Evolutionary conservation across 2,329 filamentous ascomycete genomes (phyloP).

Genomic region (Colletotrichum karsti): DNA sequence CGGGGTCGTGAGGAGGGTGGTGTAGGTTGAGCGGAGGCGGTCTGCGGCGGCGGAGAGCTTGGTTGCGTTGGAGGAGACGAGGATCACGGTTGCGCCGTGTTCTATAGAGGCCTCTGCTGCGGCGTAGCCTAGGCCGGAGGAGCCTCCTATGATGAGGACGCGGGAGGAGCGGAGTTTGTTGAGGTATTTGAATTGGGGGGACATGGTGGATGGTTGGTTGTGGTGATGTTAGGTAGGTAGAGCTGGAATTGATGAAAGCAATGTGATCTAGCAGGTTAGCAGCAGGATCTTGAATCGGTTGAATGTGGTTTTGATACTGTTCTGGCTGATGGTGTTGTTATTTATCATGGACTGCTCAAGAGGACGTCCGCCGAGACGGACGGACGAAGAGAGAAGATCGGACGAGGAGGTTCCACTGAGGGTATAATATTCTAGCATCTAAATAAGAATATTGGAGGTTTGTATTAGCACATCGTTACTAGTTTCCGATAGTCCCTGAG

Average conservation of each 20-base stretch:
- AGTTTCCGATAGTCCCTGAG: no score
- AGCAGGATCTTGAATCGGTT: neutral
- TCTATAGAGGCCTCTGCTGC: slow-evolving; percentile 1
- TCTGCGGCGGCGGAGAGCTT: slow-evolving; percentile 1
- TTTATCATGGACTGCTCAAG: neutral
- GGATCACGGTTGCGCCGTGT: neutral
- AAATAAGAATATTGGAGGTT: no score
- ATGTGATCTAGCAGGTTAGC: no score
- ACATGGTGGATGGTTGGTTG: neutral
- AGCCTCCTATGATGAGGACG: slow-evolving; percentile 8
- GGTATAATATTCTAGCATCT: neutral
- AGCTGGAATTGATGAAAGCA: neutral
- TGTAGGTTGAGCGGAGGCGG: neutral
- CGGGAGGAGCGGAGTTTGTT: neutral
- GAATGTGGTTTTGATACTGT: rapidly evolving
- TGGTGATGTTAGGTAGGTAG: neutral
- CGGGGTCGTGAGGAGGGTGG: neutral
- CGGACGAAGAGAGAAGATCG: neutral
- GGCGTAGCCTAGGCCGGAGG: slow-evolving; percentile 12
- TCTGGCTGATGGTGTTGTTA: neutral
- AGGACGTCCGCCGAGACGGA: neutral
- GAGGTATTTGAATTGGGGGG: neutral
- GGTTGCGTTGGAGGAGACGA: neutral
- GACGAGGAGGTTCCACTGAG: no score
- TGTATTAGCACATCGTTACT: no score